Evolutionary conservation across 331 rosid species (phyloP).

Genomic region (Telfairia occidentalis): DNA sequence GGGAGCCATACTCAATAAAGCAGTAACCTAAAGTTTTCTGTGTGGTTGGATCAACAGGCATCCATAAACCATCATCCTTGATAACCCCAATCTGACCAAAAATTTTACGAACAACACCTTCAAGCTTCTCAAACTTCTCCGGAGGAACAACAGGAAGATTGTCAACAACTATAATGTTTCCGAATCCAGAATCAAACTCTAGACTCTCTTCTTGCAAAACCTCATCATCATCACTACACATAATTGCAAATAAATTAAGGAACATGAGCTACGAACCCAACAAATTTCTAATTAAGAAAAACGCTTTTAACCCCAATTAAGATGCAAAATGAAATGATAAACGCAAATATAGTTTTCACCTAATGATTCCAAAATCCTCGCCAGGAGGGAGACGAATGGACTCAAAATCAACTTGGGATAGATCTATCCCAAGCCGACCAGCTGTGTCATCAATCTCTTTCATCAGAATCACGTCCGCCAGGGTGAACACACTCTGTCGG

Average conservation of each 20-base stretch:
- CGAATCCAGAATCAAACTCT: conserved; percentile 62
- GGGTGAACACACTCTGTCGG: conserved; percentile 3
- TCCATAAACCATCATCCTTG: conserved; percentile 75
- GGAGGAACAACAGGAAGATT: conserved; percentile 69
- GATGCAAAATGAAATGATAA: neutral
- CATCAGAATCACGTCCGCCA: conserved; percentile 57
- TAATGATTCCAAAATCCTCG: conserved; percentile 42
- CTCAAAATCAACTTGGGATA: conserved; percentile 40
- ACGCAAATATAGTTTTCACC: conserved; percentile 24
- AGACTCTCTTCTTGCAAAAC: conserved; percentile 37
- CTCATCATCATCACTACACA: conserved; percentile 60
- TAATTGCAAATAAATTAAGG: neutral
- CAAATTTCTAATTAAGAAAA: neutral
- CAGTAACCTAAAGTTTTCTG: conserved; percentile 60
- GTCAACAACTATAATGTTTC: conserved; percentile 65
- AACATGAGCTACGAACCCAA: neutral
- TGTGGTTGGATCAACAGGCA: conserved; percentile 58
- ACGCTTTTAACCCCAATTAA: neutral
- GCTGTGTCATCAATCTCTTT: conserved; percentile 61
- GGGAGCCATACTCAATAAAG: conserved; percentile 71
- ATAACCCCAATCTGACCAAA: conserved; percentile 75
- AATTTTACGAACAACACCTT: conserved; percentile 61
- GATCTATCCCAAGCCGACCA: conserved; percentile 47
- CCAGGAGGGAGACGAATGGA: conserved; percentile 54
- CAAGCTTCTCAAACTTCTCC: conserved; percentile 75